These are phyloP conservation scores for Lichtheimia ramosa DNA, from an alignment of 371 early-diverging fungal species.

Conservation along the genomic window DNA sequence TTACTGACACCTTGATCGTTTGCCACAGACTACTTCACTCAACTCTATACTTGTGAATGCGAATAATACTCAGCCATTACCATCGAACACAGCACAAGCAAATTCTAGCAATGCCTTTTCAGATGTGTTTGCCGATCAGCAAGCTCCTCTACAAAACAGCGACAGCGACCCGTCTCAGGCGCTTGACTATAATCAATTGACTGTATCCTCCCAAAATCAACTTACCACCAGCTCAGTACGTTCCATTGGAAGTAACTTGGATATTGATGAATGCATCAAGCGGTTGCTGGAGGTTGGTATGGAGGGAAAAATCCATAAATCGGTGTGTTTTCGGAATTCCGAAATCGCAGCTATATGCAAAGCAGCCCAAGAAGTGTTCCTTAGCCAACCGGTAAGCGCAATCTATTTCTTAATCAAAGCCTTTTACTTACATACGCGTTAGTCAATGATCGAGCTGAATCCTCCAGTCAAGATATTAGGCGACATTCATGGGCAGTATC, in stretches of 20 bases:
- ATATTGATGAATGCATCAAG: constrained; percentile 87
- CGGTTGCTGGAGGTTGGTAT: constrained; percentile 78
- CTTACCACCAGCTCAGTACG: constrained; percentile 45
- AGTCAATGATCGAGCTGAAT: constrained; percentile 88
- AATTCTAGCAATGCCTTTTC: constrained; percentile 1
- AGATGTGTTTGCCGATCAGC: neutral
- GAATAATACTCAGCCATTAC: constrained; percentile 12
- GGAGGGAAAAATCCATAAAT: constrained; percentile 70
- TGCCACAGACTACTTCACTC: constrained; percentile 30
- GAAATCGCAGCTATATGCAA: constrained; percentile 93
- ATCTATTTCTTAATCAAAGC: neutral
- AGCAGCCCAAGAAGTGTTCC: constrained; percentile 85
- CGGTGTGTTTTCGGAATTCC: constrained; percentile 75
- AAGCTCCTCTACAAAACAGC: neutral
- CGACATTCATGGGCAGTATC: constrained; percentile 96
- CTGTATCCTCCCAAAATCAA: constrained; percentile 39
- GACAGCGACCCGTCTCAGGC: constrained; percentile 8
- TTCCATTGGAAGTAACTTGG: constrained; percentile 54
- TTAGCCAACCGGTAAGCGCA: constrained; percentile 78
- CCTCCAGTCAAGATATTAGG: constrained; percentile 95
- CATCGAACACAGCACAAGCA: constrained; percentile 5
- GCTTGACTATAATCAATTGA: constrained; percentile 33
- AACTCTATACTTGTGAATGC: constrained; percentile 47
- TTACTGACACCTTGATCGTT: neutral
- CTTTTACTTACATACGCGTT: too few species aligned